Percentiles rank a stretch among this genome's conserved stretches.
These are phyloP conservation scores for Pseudogymnoascus sp. DNA, from an alignment of 2,329 filamentous ascomycete species.

Conservation along the genomic window DNA sequence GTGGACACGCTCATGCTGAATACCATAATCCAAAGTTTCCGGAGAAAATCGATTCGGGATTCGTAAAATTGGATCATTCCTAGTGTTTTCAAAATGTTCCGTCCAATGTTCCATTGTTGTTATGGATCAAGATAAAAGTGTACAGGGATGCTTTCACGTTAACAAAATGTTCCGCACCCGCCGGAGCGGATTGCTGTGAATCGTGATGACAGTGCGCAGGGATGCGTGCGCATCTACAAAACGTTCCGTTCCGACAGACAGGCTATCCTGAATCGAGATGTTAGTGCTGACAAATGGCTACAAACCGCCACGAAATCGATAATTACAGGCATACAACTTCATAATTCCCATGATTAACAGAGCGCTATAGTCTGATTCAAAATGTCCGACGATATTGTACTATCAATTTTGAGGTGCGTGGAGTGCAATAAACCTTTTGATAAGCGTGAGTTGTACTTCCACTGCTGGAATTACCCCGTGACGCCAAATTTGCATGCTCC, in stretches of 20 bases:
- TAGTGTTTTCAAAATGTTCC: background rate
- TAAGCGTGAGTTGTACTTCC: slow-evolving; percentile 28
- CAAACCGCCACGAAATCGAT: slow-evolving; percentile 19
- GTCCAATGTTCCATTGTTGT: too few relatives aligned
- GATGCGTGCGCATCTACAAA: slow-evolving; percentile 21
- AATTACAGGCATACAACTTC: slow-evolving; percentile 15
- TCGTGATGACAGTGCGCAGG: background rate
- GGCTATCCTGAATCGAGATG: slow-evolving; percentile 13
- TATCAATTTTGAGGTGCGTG: slow-evolving; percentile 30
- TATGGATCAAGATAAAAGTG: too few relatives aligned
- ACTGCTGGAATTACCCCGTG: slow-evolving; percentile 8
- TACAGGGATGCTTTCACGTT: too few relatives aligned
- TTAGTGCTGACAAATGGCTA: slow-evolving; percentile 19
- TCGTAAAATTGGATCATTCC: slow-evolving; percentile 9
- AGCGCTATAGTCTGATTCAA: slow-evolving; percentile 18
- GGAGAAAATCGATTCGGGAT: slow-evolving; percentile 11
- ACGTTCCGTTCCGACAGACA: slow-evolving; percentile 21
- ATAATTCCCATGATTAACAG: slow-evolving; percentile 12
- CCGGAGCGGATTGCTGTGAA: slow-evolving; percentile 3
- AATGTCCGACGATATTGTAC: slow-evolving; percentile 22
- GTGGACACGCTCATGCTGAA: background rate
- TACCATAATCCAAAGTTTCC: slow-evolving; percentile 9
- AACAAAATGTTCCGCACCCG: background rate
- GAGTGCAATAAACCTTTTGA: slow-evolving; percentile 37
- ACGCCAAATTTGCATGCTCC: slow-evolving; percentile 17